phyloP scores from a whole-genome alignment of 345 rosid genomes.

The Limnanthes douglasii region DNA sequence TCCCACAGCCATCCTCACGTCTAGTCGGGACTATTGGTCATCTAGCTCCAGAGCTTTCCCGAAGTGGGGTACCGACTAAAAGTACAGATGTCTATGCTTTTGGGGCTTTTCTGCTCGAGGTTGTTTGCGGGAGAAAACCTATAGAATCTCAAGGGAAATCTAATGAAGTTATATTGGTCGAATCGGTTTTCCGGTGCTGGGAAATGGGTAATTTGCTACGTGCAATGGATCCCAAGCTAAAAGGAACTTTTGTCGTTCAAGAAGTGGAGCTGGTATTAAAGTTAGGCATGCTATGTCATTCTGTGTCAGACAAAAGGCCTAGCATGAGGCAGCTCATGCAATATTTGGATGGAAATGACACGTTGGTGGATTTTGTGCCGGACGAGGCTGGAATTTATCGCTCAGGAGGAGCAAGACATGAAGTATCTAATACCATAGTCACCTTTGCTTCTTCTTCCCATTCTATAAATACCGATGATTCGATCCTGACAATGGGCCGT shows the following conservation, averaged over 20 bases:
- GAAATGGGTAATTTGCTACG: constrained; percentile 15
- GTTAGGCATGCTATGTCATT: constrained; percentile 26
- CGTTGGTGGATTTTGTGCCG: constrained; percentile 12
- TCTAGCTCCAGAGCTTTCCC: constrained; percentile 29
- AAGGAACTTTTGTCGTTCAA: constrained; percentile 3
- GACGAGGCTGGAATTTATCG: constrained; percentile 11
- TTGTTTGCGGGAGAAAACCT: constrained; percentile 32
- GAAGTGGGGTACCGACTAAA: constrained; percentile 19
- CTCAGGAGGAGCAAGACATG: too few species aligned
- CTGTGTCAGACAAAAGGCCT: constrained; percentile 19
- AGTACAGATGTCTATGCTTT: constrained; percentile 28
- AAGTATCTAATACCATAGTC: too few species aligned
- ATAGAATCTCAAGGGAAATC: constrained; percentile 8
- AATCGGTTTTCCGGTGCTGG: constrained; percentile 22
- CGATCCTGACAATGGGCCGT: too few species aligned
- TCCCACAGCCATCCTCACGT: constrained; percentile 55
- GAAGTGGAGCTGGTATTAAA: constrained; percentile 31
- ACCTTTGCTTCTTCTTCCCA: too few species aligned
- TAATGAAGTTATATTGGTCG: constrained; percentile 17
- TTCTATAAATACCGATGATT: too few species aligned
- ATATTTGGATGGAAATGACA: constrained; percentile 6
- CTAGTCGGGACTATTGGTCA: constrained; percentile 78
- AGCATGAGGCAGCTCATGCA: constrained; percentile 16
- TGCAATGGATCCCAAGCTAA: constrained; percentile 20
- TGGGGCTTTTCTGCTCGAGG: constrained; percentile 30